Evolutionary conservation across 768 basidiomycete species (phyloP), one percentile per base, ranked within the genome.

Genomic region (Tremella mesenterica): DNA sequence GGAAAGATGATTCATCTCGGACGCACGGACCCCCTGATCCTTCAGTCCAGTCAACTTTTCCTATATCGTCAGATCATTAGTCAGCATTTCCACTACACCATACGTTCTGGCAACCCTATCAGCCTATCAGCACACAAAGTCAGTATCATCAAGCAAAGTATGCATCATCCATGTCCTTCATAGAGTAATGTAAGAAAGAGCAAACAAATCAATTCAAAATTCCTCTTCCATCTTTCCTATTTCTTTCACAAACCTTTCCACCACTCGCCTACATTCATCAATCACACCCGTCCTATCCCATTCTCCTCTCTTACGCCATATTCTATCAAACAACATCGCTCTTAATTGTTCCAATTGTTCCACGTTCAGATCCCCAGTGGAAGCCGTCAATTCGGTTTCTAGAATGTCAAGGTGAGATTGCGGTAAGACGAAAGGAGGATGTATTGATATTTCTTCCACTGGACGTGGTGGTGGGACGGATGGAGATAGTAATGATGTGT

Each of bases 261-360:
- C 77, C n/a, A 80, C 71, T 8, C 74, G 76, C 50, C 77, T 59
- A 48, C 91, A 71, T 58, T 86, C 82, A 26, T 69, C 67, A 1
- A 93, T 69, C 47, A 92, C 75, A 5, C 66, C 73, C 61, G 81
- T 79, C 43, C 92, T 78, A 65, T 95, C 81, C 95, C 95, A 99
- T 29, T 85, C 85, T 12, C 77, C 75, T 30, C 91, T 75, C 57
- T 81, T 82, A 26, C 81, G 77, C 92, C 92, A 99, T n/a, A 96
- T 78, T 46, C 77, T 77, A 36, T 83, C 81, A 23, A 91, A 80
- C 61, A 83, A 85, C 2, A 80, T 82, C 7, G 95, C 92, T 4
- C 95, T 81, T 5, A 99, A 78, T 72, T 97, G 91, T 69, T 97
- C 95, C 5, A 99, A 79, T 67, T 93, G 83, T 67, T 99, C 95